Percentiles rank a stretch among this genome's conserved stretches.
Evolutionary conservation across 169 alveolate species (phyloP).

Genomic region (Plasmodium inui): DNA sequence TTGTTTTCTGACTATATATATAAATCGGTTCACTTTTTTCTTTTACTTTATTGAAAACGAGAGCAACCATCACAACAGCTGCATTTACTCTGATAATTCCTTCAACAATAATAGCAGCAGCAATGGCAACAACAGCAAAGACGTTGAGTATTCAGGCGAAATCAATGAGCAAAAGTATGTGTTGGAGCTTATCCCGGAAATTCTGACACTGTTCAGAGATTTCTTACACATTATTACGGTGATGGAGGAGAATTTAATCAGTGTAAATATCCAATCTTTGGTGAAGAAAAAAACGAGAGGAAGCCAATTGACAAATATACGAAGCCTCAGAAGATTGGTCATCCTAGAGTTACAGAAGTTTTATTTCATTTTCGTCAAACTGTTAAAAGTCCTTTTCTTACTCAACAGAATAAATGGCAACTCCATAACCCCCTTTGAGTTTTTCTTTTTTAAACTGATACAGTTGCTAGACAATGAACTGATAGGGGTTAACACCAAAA

Average conservation of each 20-base stretch:
- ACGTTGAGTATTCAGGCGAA: neutral
- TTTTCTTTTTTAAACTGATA: conserved; percentile 40
- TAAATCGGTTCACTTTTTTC: conserved; percentile 41
- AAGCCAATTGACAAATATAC: conserved; percentile 26
- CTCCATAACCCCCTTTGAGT: conserved; percentile 42
- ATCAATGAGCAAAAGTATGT: conserved; percentile 1
- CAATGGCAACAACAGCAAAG: neutral
- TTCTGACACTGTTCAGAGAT: conserved; percentile 23
- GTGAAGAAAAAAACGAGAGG: conserved; percentile 45
- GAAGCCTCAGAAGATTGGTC: conserved; percentile 32
- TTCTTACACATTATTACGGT: neutral
- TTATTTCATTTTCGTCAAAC: conserved; percentile 51
- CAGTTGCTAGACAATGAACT: conserved; percentile 38
- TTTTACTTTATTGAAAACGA: conserved; percentile 14
- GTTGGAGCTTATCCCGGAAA: conserved; percentile 22
- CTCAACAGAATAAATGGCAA: conserved; percentile 23
- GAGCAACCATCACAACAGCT: neutral
- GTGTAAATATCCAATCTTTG: conserved; percentile 10
- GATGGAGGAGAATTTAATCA: conserved; percentile 57
- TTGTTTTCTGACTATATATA: conserved; percentile 42
- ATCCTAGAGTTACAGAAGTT: conserved; percentile 41
- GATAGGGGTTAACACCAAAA: conserved; percentile 42
- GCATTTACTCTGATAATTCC: neutral
- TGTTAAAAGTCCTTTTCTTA: conserved; percentile 25
- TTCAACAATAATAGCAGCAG: neutral